These are phyloP conservation scores for Fraxinus velutina DNA, from an alignment of 305 asterid species.

Conservation along the genomic window DNA sequence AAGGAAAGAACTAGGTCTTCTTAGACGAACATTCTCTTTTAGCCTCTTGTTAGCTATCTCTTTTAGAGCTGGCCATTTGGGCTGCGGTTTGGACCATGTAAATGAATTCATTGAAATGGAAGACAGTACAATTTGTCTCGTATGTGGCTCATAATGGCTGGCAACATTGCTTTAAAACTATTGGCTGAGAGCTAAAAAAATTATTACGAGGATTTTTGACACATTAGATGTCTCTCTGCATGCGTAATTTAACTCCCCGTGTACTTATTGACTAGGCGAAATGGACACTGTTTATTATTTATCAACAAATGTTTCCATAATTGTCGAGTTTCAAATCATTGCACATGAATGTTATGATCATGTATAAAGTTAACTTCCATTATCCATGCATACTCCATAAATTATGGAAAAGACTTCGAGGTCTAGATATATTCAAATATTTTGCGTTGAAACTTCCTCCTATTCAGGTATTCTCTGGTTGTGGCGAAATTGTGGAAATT, in stretches of 20 bases:
- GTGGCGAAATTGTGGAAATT: conserved; percentile 70
- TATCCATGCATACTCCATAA: conserved; percentile 11
- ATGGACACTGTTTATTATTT: conserved; percentile 5
- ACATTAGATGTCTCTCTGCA: not conserved
- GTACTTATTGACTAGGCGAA: conserved; percentile 10
- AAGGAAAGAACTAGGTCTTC: not conserved
- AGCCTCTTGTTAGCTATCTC: conserved; percentile 7
- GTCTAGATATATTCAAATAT: conserved; percentile 7
- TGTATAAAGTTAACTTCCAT: not conserved
- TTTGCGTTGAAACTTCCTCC: conserved; percentile 5
- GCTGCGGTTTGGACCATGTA: conserved; percentile 5
- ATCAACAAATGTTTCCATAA: not conserved
- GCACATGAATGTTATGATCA: not conserved
- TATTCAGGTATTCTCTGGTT: conserved; percentile 63
- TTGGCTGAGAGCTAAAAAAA: conserved; percentile 3
- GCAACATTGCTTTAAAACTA: conserved; percentile 4
- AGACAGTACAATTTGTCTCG: not conserved
- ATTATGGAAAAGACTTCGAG: conserved; percentile 2
- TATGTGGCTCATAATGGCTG: not conserved
- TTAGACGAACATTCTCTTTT: not conserved
- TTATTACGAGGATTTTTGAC: conserved; percentile 11
- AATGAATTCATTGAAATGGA: not conserved
- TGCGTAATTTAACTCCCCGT: not conserved
- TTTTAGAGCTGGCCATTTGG: not conserved
- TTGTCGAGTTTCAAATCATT: not conserved